Evolutionary conservation across 73 alveolate genomes (phyloP).

Genomic region (Halteria grandinella): DNA sequence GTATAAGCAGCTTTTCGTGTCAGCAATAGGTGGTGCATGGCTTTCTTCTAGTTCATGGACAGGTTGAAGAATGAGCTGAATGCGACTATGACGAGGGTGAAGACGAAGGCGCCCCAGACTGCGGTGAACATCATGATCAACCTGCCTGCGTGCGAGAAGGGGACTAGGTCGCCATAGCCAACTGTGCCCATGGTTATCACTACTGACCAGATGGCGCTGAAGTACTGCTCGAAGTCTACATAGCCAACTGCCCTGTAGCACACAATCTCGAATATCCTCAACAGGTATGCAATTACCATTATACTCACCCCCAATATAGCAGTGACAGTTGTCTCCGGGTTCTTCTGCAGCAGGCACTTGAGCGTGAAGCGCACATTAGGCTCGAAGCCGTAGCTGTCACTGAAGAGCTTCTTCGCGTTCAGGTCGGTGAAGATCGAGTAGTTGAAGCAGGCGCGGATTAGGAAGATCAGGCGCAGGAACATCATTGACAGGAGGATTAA

Average conservation of each 20-base stretch:
- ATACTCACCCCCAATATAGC: no score
- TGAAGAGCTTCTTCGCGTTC: slow-evolving; percentile 35
- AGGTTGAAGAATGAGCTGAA: background rate
- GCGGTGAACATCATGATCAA: slow-evolving; percentile 38
- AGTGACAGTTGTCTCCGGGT: no score
- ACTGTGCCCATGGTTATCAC: slow-evolving; percentile 68
- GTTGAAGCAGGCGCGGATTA: slow-evolving; percentile 49
- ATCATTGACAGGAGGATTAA: slow-evolving; percentile 19
- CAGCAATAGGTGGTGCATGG: background rate
- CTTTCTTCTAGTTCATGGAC: background rate
- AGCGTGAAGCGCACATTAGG: no score
- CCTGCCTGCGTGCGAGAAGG: slow-evolving; percentile 65
- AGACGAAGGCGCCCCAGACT: no score
- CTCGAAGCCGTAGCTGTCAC: slow-evolving; percentile 28
- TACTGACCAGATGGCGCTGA: slow-evolving; percentile 40
- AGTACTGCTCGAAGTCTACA: slow-evolving; percentile 26
- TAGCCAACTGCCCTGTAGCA: no score
- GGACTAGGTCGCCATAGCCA: slow-evolving; percentile 72
- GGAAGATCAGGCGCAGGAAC: slow-evolving; percentile 28
- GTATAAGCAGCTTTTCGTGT: slow-evolving; percentile 7
- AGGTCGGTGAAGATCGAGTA: slow-evolving; percentile 43
- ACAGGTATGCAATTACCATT: no score
- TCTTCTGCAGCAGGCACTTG: no score
- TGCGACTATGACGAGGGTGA: no score
- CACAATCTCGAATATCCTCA: no score